Evolutionary conservation across 495 filamentous ascomycete genomes (phyloP).

Genomic region (Rostrohypoxylon terebratum): DNA sequence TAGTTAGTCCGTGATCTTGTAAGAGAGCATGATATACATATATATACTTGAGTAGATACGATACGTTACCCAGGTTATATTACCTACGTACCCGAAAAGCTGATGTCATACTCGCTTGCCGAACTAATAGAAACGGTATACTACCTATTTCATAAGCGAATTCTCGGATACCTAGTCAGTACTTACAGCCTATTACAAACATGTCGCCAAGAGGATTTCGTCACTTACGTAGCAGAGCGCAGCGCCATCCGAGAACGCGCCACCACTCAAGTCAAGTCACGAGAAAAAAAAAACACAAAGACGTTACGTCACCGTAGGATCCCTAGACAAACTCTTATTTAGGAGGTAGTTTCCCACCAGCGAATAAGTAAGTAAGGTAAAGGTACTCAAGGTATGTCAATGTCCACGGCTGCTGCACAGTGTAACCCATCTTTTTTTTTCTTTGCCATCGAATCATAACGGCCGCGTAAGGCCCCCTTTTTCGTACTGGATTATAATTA

Average conservation of each 20-base stretch:
- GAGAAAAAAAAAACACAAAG: neutral
- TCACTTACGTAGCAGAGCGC: neutral
- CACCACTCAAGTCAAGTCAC: neutral
- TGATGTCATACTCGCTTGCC: neutral
- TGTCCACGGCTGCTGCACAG: neutral
- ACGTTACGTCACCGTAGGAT: neutral
- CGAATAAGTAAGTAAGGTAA: neutral
- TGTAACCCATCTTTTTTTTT: neutral
- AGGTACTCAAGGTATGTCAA: neutral
- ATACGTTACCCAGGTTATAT: neutral
- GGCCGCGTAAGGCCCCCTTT: neutral
- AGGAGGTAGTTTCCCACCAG: neutral
- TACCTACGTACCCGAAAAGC: neutral
- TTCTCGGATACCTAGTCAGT: neutral
- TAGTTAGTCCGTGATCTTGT: too few species aligned
- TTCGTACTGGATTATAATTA: constrained; percentile 28
- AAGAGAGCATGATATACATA: too few species aligned
- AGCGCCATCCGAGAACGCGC: neutral
- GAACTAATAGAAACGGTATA: neutral
- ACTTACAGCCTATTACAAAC: neutral
- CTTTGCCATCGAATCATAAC: neutral
- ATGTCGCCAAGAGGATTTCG: neutral
- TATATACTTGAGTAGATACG: too few species aligned
- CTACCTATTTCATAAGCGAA: neutral
- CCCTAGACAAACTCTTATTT: neutral